Percentiles rank a stretch among this genome's conserved stretches.
phyloP scores from a whole-genome alignment of 2,329 filamentous ascomycete species.

The Cryphonectria parasitica region DNA sequence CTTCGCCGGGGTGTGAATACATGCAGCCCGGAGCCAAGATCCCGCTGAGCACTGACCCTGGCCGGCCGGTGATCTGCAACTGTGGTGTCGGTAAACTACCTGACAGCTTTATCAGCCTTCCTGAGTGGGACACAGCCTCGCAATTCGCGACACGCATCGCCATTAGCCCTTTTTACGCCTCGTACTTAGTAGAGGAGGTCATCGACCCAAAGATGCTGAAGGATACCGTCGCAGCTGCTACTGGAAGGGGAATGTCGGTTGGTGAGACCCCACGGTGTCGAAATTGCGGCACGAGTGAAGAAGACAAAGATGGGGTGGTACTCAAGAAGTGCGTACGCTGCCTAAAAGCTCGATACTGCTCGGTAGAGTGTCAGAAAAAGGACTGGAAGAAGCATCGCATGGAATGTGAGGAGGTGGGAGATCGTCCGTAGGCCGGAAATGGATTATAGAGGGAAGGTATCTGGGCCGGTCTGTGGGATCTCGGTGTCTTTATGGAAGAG shows the following conservation, averaged over 20 bases:
- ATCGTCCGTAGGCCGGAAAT: constrained; percentile 19
- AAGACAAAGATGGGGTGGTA: constrained; percentile 35
- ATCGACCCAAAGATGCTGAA: background rate
- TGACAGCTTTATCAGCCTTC: constrained; percentile 43
- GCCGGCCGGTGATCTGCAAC: constrained; percentile 46
- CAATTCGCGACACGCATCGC: constrained; percentile 57
- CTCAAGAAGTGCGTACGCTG: constrained; percentile 53
- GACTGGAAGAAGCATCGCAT: constrained; percentile 58
- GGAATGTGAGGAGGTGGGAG: constrained; percentile 42
- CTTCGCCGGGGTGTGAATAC: constrained; percentile 48
- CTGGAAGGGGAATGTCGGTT: background rate
- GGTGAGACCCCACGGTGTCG: constrained; percentile 35
- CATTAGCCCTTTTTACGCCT: constrained; percentile 58
- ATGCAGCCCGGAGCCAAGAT: constrained; percentile 38
- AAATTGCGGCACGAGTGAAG: constrained; percentile 42
- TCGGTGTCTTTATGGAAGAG: background rate
- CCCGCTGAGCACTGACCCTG: constrained; percentile 44
- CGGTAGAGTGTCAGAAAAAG: constrained; percentile 54
- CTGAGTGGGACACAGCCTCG: constrained; percentile 48
- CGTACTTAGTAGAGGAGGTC: constrained; percentile 46
- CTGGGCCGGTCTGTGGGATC: background rate
- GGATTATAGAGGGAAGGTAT: constrained; percentile 62
- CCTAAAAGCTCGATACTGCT: constrained; percentile 53
- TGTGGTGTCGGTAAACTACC: constrained; percentile 51
- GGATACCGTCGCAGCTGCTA: background rate